phyloP scores from a whole-genome alignment of 768 basidiomycete species.

The Suillus sp. region DNA sequence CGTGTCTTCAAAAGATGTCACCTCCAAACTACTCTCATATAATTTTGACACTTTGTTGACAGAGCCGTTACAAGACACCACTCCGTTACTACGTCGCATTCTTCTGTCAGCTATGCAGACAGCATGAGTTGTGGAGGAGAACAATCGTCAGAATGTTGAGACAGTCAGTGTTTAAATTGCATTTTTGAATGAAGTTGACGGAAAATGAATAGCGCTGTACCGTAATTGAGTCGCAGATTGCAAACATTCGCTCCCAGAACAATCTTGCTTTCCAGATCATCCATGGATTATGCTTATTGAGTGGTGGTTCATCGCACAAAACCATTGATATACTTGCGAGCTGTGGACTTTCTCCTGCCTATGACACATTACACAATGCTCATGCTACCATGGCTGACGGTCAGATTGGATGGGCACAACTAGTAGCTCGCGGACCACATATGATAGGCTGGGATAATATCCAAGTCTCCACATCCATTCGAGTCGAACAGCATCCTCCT shows the following conservation, averaged over 20 bases:
- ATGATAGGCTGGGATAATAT: conserved; percentile 28
- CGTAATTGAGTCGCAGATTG: neutral
- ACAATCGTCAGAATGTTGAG: neutral
- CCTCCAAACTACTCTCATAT: no score
- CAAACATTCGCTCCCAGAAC: neutral
- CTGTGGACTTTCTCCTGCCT: neutral
- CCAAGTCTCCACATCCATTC: conserved; percentile 33
- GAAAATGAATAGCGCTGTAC: neutral
- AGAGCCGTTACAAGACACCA: no score
- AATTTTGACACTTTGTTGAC: no score
- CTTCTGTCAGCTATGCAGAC: neutral
- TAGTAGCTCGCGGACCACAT: conserved; percentile 6
- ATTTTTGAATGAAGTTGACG: no score
- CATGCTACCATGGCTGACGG: no score
- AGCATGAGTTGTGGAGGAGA: neutral
- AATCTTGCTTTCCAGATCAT: neutral
- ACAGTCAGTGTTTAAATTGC: neutral
- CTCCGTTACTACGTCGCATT: no score
- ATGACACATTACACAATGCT: neutral
- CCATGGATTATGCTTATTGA: neutral
- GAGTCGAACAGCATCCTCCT: conserved; percentile 32
- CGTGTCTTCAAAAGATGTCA: neutral
- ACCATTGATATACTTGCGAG: neutral
- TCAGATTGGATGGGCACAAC: neutral
- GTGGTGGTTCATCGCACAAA: neutral